These are phyloP conservation scores for Casaregolazyma lundiana DNA, from an alignment of 1,139 yeast species.

Conservation along the genomic window DNA sequence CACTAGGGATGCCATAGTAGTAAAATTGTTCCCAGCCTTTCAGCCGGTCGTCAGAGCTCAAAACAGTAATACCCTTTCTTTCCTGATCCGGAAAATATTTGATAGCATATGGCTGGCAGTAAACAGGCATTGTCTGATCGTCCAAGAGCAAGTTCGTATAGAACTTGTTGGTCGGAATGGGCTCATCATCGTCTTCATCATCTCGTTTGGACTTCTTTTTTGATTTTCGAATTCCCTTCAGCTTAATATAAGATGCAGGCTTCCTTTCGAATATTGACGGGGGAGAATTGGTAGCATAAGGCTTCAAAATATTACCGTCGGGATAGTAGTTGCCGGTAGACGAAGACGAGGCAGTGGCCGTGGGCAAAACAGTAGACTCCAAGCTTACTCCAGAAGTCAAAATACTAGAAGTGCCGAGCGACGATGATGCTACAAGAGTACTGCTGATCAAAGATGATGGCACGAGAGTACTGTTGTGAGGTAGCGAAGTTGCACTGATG, in stretches of 20 bases:
- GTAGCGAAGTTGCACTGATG: no score
- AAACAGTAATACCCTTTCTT: background rate
- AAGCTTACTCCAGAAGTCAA: background rate
- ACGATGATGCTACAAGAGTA: background rate
- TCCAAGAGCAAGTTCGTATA: conserved; percentile 58
- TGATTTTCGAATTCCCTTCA: conserved; percentile 43
- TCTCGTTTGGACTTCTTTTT: background rate
- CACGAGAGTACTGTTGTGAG: no score
- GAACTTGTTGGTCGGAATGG: conserved; percentile 64
- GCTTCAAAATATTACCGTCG: conserved; percentile 43
- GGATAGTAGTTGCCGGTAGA: conserved; percentile 18
- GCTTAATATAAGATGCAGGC: conserved; percentile 44
- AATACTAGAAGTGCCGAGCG: background rate
- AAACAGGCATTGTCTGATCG: conserved; percentile 39
- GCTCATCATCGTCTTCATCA: conserved; percentile 27
- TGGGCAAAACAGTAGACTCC: no score
- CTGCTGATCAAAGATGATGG: background rate
- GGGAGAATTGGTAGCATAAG: conserved; percentile 49
- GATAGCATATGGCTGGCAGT: conserved; percentile 56
- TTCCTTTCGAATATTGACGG: conserved; percentile 46
- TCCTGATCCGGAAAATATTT: background rate
- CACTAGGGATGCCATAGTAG: background rate
- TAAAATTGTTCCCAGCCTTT: background rate
- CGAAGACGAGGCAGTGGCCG: background rate
- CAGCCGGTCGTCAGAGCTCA: background rate